Conservation (phyloP, 2,329 filamentous ascomycete genomes). For the Ceratocystis colombiana region DNA sequence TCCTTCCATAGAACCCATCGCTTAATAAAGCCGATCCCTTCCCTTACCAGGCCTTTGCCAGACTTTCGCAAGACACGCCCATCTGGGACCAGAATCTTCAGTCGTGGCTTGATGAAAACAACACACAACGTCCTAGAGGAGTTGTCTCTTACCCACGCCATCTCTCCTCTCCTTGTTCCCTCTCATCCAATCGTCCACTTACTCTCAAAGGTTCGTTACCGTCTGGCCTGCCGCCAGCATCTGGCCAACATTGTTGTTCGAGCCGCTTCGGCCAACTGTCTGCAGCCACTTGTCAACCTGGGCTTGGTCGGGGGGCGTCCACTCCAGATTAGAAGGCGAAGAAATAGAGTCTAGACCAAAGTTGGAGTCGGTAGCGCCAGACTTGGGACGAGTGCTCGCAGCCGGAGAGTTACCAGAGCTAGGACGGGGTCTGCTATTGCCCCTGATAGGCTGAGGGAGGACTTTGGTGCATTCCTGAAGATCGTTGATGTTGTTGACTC, state of each 20-base stretch:
- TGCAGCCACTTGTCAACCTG: constrained; percentile 30
- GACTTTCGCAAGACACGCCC: not conserved
- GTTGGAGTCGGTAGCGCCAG: constrained; percentile 22
- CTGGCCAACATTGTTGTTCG: not conserved
- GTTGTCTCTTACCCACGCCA: not conserved
- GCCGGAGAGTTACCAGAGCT: not conserved
- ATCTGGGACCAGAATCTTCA: not conserved
- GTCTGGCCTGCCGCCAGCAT: not conserved
- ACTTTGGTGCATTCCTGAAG: constrained; percentile 47
- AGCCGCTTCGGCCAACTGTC: not conserved
- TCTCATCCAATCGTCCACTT: not conserved
- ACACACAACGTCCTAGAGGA: not conserved
- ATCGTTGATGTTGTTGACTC: constrained; percentile 47
- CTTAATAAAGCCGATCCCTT: constrained; percentile 12
- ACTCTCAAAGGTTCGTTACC: not conserved
- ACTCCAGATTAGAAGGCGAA: not conserved
- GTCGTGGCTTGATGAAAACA: not conserved
- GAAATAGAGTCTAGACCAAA: not conserved
- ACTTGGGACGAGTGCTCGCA: not conserved
- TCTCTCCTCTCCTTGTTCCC: not conserved
- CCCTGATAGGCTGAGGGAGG: constrained; percentile 33
- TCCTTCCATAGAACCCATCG: constrained; percentile 8
- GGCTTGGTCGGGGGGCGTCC: constrained; percentile 26
- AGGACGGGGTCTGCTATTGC: not conserved
- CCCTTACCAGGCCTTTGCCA: too few relatives aligned